phyloP scores from a whole-genome alignment of 2,329 filamentous ascomycete genomes.

The Neopestalotiopsis clavispora region DNA sequence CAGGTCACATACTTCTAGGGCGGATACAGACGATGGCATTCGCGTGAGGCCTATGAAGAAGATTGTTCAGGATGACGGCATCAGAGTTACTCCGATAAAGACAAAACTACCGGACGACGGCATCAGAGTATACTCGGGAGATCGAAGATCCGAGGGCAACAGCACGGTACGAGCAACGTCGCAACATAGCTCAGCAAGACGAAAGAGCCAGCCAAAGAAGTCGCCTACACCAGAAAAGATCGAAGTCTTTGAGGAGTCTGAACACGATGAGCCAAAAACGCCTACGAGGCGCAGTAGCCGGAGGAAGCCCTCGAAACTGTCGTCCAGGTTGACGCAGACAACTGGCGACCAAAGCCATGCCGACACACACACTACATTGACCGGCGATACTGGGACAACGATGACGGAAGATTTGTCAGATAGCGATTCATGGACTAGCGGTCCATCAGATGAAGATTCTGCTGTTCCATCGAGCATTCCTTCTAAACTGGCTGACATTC shows the following conservation, averaged over 20 bases:
- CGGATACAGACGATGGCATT: slow-evolving; percentile 34
- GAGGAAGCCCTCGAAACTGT: slow-evolving; percentile 28
- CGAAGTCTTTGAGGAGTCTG: slow-evolving; percentile 41
- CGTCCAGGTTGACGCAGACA: slow-evolving; percentile 28
- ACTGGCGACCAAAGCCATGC: slow-evolving; percentile 19
- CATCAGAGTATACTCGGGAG: slow-evolving; percentile 36
- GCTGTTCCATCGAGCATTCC: slow-evolving; percentile 46
- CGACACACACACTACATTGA: slow-evolving; percentile 1
- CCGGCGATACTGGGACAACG: slow-evolving; percentile 29
- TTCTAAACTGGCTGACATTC: slow-evolving; percentile 63
- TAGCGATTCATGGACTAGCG: slow-evolving; percentile 36
- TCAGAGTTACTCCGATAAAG: slow-evolving; percentile 31
- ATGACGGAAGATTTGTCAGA: slow-evolving; percentile 38
- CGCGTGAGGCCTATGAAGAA: slow-evolving; percentile 39
- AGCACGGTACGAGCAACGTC: slow-evolving; percentile 34
- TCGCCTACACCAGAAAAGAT: slow-evolving; percentile 34
- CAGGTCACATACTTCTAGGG: slow-evolving; percentile 27
- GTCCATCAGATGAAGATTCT: slow-evolving; percentile 36
- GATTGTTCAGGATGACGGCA: slow-evolving; percentile 32
- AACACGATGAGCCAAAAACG: slow-evolving; percentile 40
- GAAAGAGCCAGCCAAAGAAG: slow-evolving; percentile 26
- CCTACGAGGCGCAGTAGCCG: slow-evolving; percentile 43
- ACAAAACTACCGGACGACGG: slow-evolving; percentile 38
- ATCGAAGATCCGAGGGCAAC: slow-evolving; percentile 30
- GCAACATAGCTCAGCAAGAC: slow-evolving; percentile 30